Base-by-base conservation (phyloP, 2,329 filamentous ascomycete species). In the Xylaria sp. region DNA sequence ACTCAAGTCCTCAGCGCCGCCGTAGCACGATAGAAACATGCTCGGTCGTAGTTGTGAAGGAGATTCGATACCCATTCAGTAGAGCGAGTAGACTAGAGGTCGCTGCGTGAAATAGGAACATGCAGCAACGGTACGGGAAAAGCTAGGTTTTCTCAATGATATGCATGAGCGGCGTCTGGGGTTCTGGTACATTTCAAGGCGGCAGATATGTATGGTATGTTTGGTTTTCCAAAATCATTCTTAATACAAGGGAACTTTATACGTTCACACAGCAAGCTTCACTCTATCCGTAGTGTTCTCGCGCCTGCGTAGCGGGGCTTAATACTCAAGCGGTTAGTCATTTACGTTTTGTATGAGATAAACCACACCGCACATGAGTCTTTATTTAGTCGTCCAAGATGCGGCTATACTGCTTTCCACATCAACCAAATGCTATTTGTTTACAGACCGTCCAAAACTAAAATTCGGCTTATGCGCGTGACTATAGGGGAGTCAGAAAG, bases 1-100 rank as follows among this genome's bases (percentile, higher is more conserved):
- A 99, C 96, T 72, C 96, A 98, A 81, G 96, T 99, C 60, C 86
- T 99, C 75, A 97, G 84, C 73, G 85, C 87, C n/a, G 87, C 87
- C 60, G 84, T 89, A 67, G 85, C 85, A 70, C 85, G 86, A 78
- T 86, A 67, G 85, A 72, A 67, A 55, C 32, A 50, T 43, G 60
- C 65, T 41, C 20, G 53, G 60, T 41, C 12, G 50, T 58, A 63
- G 52, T 30, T 69, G 52, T 41, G 45, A 65, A 52, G 53, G 55
- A 60, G 48, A 64, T 66, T 61, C 61, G 61, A 74, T 75, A 73
- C 72, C 70, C 70, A 67, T 72, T 65, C 45, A 61, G 63, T 67
- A 65, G 66, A 61, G 39, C 59, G 60, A 60, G 63, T 63, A 62
- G 65, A 63, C 20, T 60, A 58, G 68, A 68, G 57, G 69, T 68